Percentiles rank a stretch among this genome's conserved stretches.
These are phyloP conservation scores for Fusarium avenaceum DNA, from an alignment of 2,329 filamentous ascomycete species.

Conservation along the genomic window DNA sequence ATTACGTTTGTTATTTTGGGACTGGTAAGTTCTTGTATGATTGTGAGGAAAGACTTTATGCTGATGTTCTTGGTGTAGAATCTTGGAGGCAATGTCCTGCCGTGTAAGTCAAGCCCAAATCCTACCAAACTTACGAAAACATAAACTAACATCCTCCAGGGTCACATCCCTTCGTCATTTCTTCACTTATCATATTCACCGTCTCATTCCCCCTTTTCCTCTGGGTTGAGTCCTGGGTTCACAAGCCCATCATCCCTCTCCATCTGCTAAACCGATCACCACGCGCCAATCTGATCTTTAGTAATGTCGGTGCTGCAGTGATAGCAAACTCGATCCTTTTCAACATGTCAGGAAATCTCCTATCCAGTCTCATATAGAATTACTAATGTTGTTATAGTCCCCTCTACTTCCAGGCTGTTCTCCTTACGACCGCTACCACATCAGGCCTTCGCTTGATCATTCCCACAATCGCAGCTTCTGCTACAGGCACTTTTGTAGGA, in stretches of 20 bases:
- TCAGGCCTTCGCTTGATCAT: slow-evolving; percentile 80
- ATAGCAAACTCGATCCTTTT: slow-evolving; percentile 70
- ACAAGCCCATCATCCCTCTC: slow-evolving; percentile 72
- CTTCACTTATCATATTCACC: slow-evolving; percentile 63
- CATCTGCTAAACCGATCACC: slow-evolving; percentile 64
- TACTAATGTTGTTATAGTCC: slow-evolving; percentile 60
- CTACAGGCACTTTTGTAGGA: slow-evolving; percentile 69
- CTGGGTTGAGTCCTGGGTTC: slow-evolving; percentile 63
- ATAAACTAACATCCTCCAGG: slow-evolving; percentile 53
- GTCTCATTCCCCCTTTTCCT: slow-evolving; percentile 66
- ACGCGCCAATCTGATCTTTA: slow-evolving; percentile 69
- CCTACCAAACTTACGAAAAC: no score
- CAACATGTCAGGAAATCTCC: slow-evolving; percentile 62
- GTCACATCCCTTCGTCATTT: slow-evolving; percentile 70
- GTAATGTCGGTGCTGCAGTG: slow-evolving; percentile 66
- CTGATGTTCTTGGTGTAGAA: slow-evolving; percentile 56
- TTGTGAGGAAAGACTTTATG: background rate
- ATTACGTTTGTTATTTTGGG: slow-evolving; percentile 72
- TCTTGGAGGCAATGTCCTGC: slow-evolving; percentile 73
- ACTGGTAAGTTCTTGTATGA: slow-evolving; percentile 58
- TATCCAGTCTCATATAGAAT: background rate
- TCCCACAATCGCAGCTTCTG: slow-evolving; percentile 69
- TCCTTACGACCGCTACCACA: slow-evolving; percentile 75
- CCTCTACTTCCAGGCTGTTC: slow-evolving; percentile 82
- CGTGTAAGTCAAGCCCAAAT: slow-evolving; percentile 59